Base-by-base conservation (phyloP, 2,329 filamentous ascomycete species). In the Purpureocillium lavendulum region DNA sequence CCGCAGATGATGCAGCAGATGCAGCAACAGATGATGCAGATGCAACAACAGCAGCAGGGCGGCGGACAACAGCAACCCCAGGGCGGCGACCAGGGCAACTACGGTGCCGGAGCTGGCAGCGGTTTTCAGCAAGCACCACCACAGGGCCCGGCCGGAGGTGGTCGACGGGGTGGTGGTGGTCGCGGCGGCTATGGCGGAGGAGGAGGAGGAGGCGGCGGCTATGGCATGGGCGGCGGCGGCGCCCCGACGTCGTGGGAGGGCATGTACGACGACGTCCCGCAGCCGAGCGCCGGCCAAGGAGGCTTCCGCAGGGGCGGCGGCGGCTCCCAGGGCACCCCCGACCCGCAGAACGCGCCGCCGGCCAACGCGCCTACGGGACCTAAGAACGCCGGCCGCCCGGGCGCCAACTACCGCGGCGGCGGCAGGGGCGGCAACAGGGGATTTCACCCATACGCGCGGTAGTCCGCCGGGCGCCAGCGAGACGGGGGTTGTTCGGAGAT, bases 251-350 rank as follows among this genome's bases (percentile, higher is more conserved):
- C 83, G 31, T 96, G 89, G 88, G 90, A 97, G 60, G 90, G 90
- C 54, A 95, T 95, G 88, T 97, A 96, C 60, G 90, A 97, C 58
- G 90, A 96, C 58, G 86, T 89, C 2, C 89, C 88, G 13, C 87
- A 90, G 57, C 87, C 87, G 5, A 81, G 82, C 51, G 75, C 81
- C 49, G 69, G 65, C 50, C 61, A 62, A 41, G 49, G 53, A 15
- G 67, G 70, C 48, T 68, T 65, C 42, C 50, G 55, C 26, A 62
- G 62, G 18, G 50, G 64, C 56, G 63, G 62, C 49, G 61, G 62
- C 53, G 21, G 21, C 21, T 26, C 21, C 10, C 62, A 61, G 42
- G 65, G 60, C 30, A 62, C 59, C 37, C 58, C 64, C 31, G 57
- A 62, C 33, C 63, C 71, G 1, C 55, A 61, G 17, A 72, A 76